Conservation (phyloP, 768 basidiomycete genomes). For the Boletus bicolor region DNA sequence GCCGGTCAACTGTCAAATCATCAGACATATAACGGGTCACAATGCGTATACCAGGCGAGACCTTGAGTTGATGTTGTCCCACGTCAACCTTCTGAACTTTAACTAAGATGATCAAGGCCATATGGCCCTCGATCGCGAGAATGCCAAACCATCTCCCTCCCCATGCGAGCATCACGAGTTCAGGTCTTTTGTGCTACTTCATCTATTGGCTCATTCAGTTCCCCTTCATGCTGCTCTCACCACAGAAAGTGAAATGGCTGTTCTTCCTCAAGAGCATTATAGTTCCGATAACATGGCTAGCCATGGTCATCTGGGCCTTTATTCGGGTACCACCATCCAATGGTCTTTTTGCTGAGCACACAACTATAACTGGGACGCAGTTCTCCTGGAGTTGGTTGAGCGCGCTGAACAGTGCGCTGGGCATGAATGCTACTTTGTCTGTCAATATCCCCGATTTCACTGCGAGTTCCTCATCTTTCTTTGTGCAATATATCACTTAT, state of each 20-base stretch:
- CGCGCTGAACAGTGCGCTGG: constrained; percentile 74
- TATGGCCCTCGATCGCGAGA: constrained; percentile 70
- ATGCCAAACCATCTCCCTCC: constrained; percentile 63
- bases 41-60: constrained; percentile 63
- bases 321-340: constrained; percentile 57
- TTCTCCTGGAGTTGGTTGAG: constrained; percentile 76
- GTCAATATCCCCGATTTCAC: constrained; percentile 89
- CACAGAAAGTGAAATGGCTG: constrained; percentile 72
- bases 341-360: constrained; percentile 55
- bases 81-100: neutral
- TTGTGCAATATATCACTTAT: neutral
- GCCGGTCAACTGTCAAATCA: neutral
- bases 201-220: constrained; percentile 77
- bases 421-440: constrained; percentile 66
- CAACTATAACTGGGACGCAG: constrained; percentile 50
- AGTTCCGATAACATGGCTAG: constrained; percentile 62
- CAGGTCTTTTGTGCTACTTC: constrained; percentile 72
- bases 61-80: neutral
- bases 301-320: constrained; percentile 78
- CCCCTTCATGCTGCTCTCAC: constrained; percentile 72
- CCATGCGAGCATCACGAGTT: constrained; percentile 59
- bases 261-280: constrained; percentile 68
- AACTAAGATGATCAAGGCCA: constrained; percentile 66
- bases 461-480: constrained; percentile 21
- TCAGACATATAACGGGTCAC: constrained; percentile 58